Conservation (phyloP, 768 basidiomycete genomes). For the Cyclocybe cylindracea region DNA sequence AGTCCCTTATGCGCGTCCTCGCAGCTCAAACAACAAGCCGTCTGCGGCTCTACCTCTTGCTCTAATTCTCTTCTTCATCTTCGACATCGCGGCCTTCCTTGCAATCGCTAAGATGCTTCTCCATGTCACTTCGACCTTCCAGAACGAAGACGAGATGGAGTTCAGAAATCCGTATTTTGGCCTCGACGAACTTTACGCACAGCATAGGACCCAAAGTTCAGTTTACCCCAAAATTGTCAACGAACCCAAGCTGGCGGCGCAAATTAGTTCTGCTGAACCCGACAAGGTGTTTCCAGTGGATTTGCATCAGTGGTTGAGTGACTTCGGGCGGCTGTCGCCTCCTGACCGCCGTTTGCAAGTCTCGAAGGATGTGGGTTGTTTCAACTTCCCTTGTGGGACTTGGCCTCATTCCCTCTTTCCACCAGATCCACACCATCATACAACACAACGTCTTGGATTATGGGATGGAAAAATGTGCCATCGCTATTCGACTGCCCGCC, state of each 20-base stretch:
- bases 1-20: not conserved
- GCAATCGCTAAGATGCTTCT: slow-evolving; percentile 17
- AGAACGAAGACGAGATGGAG: slow-evolving; percentile 15
- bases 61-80: slow-evolving; percentile 18
- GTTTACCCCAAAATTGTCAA: slow-evolving; percentile 20
- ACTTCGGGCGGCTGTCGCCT: slow-evolving; percentile 27
- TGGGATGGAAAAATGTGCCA: slow-evolving; percentile 29
- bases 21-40: not conserved
- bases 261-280: slow-evolving; percentile 22
- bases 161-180: slow-evolving; percentile 27
- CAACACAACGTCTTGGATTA: slow-evolving; percentile 29
- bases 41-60: slow-evolving; percentile 7
- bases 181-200: slow-evolving; percentile 23
- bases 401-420: not conserved
- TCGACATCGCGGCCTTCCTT: slow-evolving; percentile 24
- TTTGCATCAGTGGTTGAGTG: slow-evolving; percentile 25
- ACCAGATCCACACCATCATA: slow-evolving; percentile 22
- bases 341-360: slow-evolving; percentile 26
- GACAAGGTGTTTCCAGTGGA: slow-evolving; percentile 24
- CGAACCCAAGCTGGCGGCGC: slow-evolving; percentile 23
- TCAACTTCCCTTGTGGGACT: not conserved
- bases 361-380: slow-evolving; percentile 16
- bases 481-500: slow-evolving; percentile 23
- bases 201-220: slow-evolving; percentile 14
- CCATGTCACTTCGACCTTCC: slow-evolving; percentile 6